A percentile compares a stretch with the other conserved stretches of the same genome.
phyloP scores from a whole-genome alignment of 306 rosid species.

The Myrica gale region DNA sequence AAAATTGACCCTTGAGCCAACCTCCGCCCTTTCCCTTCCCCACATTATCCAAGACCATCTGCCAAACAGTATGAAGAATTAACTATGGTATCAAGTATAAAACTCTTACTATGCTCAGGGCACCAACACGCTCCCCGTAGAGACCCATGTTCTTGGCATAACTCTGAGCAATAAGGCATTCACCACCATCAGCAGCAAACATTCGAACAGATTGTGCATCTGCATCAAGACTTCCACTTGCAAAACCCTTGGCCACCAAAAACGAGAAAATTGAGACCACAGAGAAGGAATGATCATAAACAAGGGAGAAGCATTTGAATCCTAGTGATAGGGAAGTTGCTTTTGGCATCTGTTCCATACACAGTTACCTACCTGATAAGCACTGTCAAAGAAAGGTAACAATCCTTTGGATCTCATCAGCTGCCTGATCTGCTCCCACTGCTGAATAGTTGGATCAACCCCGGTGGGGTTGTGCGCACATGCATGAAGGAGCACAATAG shows the following conservation, averaged over 20 bases:
- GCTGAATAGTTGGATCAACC: constrained; percentile 93
- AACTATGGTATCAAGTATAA: neutral
- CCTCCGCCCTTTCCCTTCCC: neutral
- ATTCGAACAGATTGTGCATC: constrained; percentile 87
- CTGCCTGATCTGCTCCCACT: constrained; percentile 96
- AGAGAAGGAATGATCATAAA: neutral
- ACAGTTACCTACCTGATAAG: constrained; percentile 71
- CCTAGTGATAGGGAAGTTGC: constrained; percentile 4
- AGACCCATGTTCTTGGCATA: constrained; percentile 98
- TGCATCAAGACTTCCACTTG: constrained; percentile 90
- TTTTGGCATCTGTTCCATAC: constrained; percentile 18
- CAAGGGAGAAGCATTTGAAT: constrained; percentile 1
- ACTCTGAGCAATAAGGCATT: constrained; percentile 87
- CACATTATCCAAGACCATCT: neutral
- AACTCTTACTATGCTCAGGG: constrained; percentile 81
- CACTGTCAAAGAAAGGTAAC: constrained; percentile 99
- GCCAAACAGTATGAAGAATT: neutral
- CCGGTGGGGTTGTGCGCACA: constrained; percentile 99
- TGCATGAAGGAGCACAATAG: constrained; percentile 86
- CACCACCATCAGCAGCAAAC: constrained; percentile 97
- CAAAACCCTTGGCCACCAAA: constrained; percentile 68
- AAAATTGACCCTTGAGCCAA: neutral
- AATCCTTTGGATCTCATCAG: constrained; percentile 70
- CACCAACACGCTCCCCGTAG: constrained; percentile 97
- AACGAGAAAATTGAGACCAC: neutral